These are phyloP conservation scores for Akanthomyces muscarius DNA, from an alignment of 2,329 filamentous ascomycete genomes.

Conservation along the genomic window DNA sequence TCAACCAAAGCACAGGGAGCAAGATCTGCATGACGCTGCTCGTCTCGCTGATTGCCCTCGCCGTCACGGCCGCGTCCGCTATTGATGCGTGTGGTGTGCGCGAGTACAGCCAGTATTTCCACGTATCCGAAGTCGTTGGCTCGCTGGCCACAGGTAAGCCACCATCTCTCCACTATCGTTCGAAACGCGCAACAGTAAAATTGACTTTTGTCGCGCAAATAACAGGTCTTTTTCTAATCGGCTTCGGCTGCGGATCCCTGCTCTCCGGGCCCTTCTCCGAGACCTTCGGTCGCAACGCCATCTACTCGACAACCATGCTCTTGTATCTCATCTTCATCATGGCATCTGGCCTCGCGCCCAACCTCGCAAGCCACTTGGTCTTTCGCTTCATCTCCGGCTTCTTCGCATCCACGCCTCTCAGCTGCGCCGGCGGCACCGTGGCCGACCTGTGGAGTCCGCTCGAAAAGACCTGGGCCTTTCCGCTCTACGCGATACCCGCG, in stretches of 20 bases:
- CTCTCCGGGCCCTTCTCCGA: slow-evolving; percentile 38
- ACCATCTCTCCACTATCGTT: no score
- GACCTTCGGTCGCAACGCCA: slow-evolving; percentile 35
- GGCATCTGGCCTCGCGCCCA: slow-evolving; percentile 40
- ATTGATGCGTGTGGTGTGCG: slow-evolving; percentile 48
- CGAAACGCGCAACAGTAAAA: no score
- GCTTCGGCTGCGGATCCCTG: slow-evolving; percentile 35
- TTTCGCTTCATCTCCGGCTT: slow-evolving; percentile 48
- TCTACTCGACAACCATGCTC: slow-evolving; percentile 37
- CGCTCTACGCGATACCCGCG: slow-evolving; percentile 44
- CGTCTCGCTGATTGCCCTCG: slow-evolving; percentile 43
- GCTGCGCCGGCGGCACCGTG: slow-evolving; percentile 39
- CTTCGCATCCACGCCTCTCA: slow-evolving; percentile 42
- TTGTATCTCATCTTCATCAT: slow-evolving; percentile 44
- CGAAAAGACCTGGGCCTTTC: slow-evolving; percentile 34
- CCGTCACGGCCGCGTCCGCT: slow-evolving; percentile 47
- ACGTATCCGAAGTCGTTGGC: slow-evolving; percentile 47
- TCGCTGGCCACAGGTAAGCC: slow-evolving; percentile 42
- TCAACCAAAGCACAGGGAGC: background rate
- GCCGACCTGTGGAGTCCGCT: slow-evolving; percentile 36
- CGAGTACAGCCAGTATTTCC: slow-evolving; percentile 42
- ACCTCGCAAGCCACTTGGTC: slow-evolving; percentile 38
- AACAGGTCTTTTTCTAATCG: slow-evolving; percentile 31
- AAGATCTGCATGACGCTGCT: background rate
- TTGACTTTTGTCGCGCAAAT: no score